Base-by-base conservation (phyloP, 208 protist species). In the Crithidia bombi region DNA sequence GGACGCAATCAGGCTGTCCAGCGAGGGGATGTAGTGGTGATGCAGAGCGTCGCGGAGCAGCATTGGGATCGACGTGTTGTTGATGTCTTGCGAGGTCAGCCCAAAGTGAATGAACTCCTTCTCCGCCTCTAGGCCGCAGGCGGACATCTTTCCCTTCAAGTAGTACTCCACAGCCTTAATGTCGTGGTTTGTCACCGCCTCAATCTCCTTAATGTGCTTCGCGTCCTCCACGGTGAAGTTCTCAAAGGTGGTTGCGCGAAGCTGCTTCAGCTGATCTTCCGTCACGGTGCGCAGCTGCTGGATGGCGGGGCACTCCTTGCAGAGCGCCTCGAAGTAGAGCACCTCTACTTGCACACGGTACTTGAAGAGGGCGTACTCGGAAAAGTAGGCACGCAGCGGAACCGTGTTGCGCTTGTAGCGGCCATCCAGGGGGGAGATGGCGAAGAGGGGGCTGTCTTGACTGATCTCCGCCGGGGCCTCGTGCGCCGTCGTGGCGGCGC, bases 121-220 rank as follows among this genome's bases (percentile, higher is more conserved):
- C 21, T 92, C 74, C 5, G 85, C 21, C 25, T 56, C 78, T 30
- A 96, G 86, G 50, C 87, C 86, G 26, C 78, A 88, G 6, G 21
- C 65, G 5, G 51, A 47, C 82, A 98, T 92, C 58, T 95, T 97
- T 30, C 95, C 82, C 78, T 98, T 98, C 33, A 98, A 55, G 70
- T 92, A 98, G 73, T 99, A 99, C 83, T 98, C 96, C 7, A 99
- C 94, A 12, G 97, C 97, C 65, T 99, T 99, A 38, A 99, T 96
- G 68, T 99, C 97, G 72, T 99, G 97, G 70, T 98, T 98, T 23
- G 97, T 99, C 4, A 87, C 81, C 5, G 86, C 78, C 64, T 98
- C 97, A 49, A 95, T 98, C 12, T 84, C 79, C 69, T 98, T 98
- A 41, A 98, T 96, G 28, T 81, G 59, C 62, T 66, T 52, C 0